Evolutionary conservation across 495 filamentous ascomycete genomes (phyloP), one percentile per base, ranked within the genome.

Genomic region (Recurvomyces mirabilis): DNA sequence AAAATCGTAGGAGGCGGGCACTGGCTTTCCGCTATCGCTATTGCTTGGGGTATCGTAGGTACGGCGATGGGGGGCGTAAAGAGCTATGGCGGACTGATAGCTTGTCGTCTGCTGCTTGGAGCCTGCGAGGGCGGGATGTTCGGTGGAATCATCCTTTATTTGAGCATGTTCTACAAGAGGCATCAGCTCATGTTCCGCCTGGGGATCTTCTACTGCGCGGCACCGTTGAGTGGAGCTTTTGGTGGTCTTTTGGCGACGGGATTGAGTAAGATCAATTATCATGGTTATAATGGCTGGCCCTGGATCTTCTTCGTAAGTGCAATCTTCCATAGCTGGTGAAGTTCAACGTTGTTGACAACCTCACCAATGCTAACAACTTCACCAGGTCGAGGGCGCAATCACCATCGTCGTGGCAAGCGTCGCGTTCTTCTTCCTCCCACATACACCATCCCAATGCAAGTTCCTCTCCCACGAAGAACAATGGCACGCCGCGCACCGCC

Each of bases 201-300:
- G 20, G 65, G 61, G 0, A 47, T 79, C 37, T 82, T 82, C 60
- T 81, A 81, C 61, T 78, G 74, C 37, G 76, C 74, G 14, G 77
- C 78, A 4, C 65, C 78, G 13, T 57, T 81, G 10, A 69, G 65
- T 11, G 77, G 78, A 13, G 78, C 78, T 2, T 82, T 82, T 57
- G 76, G 76, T 7, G 77, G 77, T 10, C 60, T 82, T 17, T 67
- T 84, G 17, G 73, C 75, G 3, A 66, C 70, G n/a, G 69, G 75
- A 4, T 34, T 64, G 42, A 59, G 59, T 12, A 18, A 61, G 47
- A 69, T 73, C 34, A 38, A 52, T 13, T 58, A 57, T 18, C 46
- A 55, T 19, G 62, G 61, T 9, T 70, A 72, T 51, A 58, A 68
- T 46, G 55, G 59, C 17, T 71, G 68, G 68, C 65, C 60, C 1